A percentile compares a stretch with the other conserved stretches of the same genome.
Evolutionary conservation across 176 grass and related monocot genomes (phyloP).

Genomic region (Panicum miliaceum): DNA sequence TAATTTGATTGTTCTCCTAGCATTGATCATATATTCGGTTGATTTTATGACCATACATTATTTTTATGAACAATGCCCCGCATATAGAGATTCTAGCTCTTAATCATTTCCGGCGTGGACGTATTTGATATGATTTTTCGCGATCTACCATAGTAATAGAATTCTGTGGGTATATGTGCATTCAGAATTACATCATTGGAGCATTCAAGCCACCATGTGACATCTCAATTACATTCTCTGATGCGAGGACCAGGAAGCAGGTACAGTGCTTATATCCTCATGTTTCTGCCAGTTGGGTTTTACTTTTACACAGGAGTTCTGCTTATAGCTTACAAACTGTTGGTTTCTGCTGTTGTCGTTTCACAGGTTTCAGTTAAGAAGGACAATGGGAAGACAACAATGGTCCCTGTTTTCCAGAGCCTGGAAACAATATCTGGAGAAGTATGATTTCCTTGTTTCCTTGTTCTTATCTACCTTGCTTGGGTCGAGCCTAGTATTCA

Average conservation of each 20-base stretch:
- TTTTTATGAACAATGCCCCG: background rate
- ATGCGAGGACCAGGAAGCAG: conserved; percentile 73
- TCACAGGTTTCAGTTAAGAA: conserved; percentile 71
- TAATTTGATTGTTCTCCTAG: background rate
- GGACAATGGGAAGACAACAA: conserved; percentile 70
- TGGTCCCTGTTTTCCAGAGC: conserved; percentile 85
- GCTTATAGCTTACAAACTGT: conserved; percentile 23
- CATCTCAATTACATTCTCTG: conserved; percentile 68
- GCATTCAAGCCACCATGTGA: conserved; percentile 87
- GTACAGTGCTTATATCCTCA: conserved; percentile 40
- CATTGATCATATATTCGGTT: background rate
- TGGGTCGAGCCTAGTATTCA: background rate
- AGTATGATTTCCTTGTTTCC: conserved; percentile 36
- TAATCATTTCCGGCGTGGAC: background rate
- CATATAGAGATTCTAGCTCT: background rate
- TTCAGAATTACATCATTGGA: conserved; percentile 85
- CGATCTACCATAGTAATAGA: background rate
- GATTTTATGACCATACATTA: background rate
- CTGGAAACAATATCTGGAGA: conserved; percentile 75
- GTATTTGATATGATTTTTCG: background rate
- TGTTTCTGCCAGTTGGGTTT: background rate
- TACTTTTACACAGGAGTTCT: background rate
- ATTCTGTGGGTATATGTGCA: background rate
- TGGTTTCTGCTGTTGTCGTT: conserved; percentile 32
- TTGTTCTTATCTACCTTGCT: background rate